Evolutionary conservation across 805 yeast genomes (phyloP).

Genomic region (Saturnispora sekii): DNA sequence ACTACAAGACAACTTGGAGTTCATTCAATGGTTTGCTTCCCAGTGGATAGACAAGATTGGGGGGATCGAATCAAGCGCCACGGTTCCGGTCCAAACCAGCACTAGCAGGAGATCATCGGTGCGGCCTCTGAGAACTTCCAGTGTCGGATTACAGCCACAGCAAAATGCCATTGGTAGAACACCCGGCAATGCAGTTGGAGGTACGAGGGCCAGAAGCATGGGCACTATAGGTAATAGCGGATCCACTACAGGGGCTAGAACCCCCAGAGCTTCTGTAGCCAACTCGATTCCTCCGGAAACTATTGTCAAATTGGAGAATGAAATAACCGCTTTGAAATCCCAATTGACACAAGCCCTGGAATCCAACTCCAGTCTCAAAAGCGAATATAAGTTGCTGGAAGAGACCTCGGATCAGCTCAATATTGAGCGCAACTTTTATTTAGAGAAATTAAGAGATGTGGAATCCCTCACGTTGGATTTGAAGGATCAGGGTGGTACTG

Average conservation of each 20-base stretch:
- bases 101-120: slow-evolving; percentile 7
- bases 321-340: background rate
- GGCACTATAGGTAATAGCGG: too few species aligned
- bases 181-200: too few species aligned
- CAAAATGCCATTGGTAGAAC: too few species aligned
- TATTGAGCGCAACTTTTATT: slow-evolving; percentile 84
- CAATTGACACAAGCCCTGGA: background rate
- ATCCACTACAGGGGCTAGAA: too few species aligned
- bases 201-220: too few species aligned
- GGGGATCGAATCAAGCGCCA: slow-evolving; percentile 4
- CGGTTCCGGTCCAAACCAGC: background rate
- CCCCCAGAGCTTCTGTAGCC: background rate
- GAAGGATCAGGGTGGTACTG: slow-evolving; percentile 15
- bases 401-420: slow-evolving; percentile 57
- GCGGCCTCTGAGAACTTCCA: slow-evolving; percentile 3
- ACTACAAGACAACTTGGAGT: slow-evolving; percentile 89
- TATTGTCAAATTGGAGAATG: background rate
- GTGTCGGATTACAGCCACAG: slow-evolving; percentile 4
- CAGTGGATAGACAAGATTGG: slow-evolving; percentile 55
- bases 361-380: slow-evolving; percentile 31
- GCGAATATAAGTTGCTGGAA: slow-evolving; percentile 43
- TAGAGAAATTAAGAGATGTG: slow-evolving; percentile 78
- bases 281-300: slow-evolving; percentile 3
- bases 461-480: slow-evolving; percentile 67
- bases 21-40: slow-evolving; percentile 83